These are phyloP conservation scores for Lipomyces kockii DNA, from an alignment of 805 yeast species.

Conservation along the genomic window DNA sequence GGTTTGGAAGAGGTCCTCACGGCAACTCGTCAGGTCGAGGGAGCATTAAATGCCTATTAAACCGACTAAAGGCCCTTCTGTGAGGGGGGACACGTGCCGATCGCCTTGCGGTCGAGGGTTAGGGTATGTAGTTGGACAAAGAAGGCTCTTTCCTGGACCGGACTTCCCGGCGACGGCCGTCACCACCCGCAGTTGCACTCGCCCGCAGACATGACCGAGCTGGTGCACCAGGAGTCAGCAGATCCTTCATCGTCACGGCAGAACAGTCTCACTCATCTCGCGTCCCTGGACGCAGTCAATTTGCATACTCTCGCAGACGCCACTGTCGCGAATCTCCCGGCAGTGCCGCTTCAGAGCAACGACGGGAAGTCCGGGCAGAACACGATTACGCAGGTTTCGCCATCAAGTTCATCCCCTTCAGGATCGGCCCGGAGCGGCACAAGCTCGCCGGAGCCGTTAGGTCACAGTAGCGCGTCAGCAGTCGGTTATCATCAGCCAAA, in stretches of 20 bases:
- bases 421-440: constrained; percentile 9
- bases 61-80: no score
- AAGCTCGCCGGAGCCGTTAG: constrained; percentile 21
- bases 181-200: neutral
- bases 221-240: constrained; percentile 1
- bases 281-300: constrained; percentile 21
- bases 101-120: neutral
- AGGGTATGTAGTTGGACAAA: neutral
- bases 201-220: neutral
- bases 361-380: neutral
- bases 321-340: constrained; percentile 16
- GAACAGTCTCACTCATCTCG: neutral
- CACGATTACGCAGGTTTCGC: constrained; percentile 2
- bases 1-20: constrained; percentile 22
- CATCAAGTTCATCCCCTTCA: constrained; percentile 6
- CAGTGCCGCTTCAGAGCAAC: neutral
- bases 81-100: neutral
- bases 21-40: constrained; percentile 17
- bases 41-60: neutral
- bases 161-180: constrained; percentile 6
- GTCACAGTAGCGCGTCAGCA: neutral
- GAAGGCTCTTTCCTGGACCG: neutral
- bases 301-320: constrained; percentile 29
- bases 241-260: neutral
- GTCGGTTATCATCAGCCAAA: neutral